Conservation (phyloP, 345 rosid genomes). For the Cardamine occulta region DNA sequence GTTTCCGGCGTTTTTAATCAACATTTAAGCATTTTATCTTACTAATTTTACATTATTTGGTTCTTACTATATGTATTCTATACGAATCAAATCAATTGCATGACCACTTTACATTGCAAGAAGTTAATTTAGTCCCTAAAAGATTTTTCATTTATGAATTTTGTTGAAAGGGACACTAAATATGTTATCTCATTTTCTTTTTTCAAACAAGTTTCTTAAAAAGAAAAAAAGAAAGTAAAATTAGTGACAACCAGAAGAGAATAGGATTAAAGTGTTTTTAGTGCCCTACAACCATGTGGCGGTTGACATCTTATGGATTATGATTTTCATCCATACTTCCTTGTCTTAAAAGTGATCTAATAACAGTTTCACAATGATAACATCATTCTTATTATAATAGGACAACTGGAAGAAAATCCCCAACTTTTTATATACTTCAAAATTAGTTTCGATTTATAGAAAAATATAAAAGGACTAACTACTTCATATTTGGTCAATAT, state of each 20-base stretch:
- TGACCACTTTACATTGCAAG: background rate
- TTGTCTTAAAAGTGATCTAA: constrained; percentile 38
- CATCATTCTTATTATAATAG: background rate
- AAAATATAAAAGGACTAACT: background rate
- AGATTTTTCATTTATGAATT: background rate
- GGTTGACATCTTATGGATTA: constrained; percentile 37
- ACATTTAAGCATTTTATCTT: background rate
- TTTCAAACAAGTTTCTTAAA: background rate
- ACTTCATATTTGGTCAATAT: background rate
- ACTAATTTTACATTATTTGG: background rate
- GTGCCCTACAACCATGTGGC: constrained; percentile 43
- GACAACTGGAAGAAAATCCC: background rate
- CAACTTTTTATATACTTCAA: background rate
- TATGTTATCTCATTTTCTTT: background rate
- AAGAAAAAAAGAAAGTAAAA: constrained; percentile 17
- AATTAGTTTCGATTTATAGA: background rate
- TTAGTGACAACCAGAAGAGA: constrained; percentile 41
- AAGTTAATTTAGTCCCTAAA: constrained; percentile 6
- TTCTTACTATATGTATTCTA: background rate
- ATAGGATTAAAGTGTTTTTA: constrained; percentile 36
- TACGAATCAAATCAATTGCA: constrained; percentile 5
- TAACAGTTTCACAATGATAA: constrained; percentile 32
- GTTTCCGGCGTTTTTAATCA: background rate
- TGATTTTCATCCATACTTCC: constrained; percentile 38
- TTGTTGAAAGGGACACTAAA: background rate